A percentile compares a stretch with the other conserved stretches of the same genome.
These are phyloP conservation scores for Podospora tetraspora DNA, from an alignment of 495 filamentous ascomycete species.

Conservation along the genomic window DNA sequence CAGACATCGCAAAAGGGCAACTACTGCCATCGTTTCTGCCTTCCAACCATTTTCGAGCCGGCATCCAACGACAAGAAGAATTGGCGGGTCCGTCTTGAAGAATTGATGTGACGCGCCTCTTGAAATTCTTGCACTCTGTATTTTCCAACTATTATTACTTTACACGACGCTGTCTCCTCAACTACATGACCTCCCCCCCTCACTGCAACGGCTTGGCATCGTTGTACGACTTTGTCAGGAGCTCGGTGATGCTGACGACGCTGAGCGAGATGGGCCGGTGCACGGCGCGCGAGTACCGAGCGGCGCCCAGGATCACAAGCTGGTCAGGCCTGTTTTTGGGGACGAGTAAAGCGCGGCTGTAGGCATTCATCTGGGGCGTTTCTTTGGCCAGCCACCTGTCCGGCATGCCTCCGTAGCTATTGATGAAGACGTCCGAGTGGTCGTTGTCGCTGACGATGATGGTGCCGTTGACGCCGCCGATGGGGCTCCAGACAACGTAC, in stretches of 20 bases:
- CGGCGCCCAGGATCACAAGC: slow-evolving; percentile 38
- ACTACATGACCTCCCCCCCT: not conserved
- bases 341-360: slow-evolving; percentile 48
- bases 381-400: slow-evolving; percentile 50
- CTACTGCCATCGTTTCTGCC: too few species aligned
- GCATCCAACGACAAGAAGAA: too few species aligned
- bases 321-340: slow-evolving; percentile 32
- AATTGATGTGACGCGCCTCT: too few species aligned
- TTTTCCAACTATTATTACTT: too few species aligned
- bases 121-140: too few species aligned
- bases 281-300: slow-evolving; percentile 6
- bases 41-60: too few species aligned
- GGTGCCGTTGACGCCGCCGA: slow-evolving; percentile 51
- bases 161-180: too few species aligned
- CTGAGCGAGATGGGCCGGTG: slow-evolving; percentile 9
- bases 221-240: not conserved
- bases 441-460: slow-evolving; percentile 53
- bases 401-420: slow-evolving; percentile 48
- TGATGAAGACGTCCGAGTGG: slow-evolving; percentile 51
- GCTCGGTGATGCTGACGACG: slow-evolving; percentile 5
- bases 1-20: too few species aligned
- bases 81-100: too few species aligned
- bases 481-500: slow-evolving; percentile 50
- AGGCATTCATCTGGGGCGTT: slow-evolving; percentile 40
- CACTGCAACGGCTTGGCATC: not conserved